Evolutionary conservation across 495 filamentous ascomycete species (phyloP).

Genomic region (Tuber indicum): DNA sequence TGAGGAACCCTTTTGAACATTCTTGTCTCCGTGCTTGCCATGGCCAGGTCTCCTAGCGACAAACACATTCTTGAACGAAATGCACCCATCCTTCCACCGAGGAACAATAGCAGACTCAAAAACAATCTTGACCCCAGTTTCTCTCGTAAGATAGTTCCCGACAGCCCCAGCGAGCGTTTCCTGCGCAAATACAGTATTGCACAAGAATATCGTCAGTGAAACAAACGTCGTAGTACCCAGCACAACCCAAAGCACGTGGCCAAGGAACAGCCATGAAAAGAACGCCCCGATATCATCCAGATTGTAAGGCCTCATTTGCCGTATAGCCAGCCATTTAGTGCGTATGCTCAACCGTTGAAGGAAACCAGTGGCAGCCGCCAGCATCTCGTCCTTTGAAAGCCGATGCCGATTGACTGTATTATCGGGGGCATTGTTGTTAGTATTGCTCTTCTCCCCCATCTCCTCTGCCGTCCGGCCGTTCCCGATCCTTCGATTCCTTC

Average conservation of each 20-base stretch:
- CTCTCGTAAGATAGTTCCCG: constrained; percentile 91
- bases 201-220: constrained; percentile 75
- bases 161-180: constrained; percentile 91
- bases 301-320: constrained; percentile 92
- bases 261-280: constrained; percentile 88
- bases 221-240: constrained; percentile 97
- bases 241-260: constrained; percentile 89
- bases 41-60: constrained; percentile 87
- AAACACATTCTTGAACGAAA: constrained; percentile 94
- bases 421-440: neutral
- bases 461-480: constrained; percentile 16
- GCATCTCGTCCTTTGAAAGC: constrained; percentile 86
- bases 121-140: constrained; percentile 88
- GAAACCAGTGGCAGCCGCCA: constrained; percentile 86
- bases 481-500: constrained; percentile 18
- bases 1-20: constrained; percentile 88
- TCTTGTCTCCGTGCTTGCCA: constrained; percentile 48
- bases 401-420: constrained; percentile 50
- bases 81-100: constrained; percentile 87
- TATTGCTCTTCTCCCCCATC: neutral
- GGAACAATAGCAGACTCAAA: constrained; percentile 98
- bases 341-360: constrained; percentile 84
- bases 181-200: constrained; percentile 96
- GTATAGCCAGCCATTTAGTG: constrained; percentile 96
- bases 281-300: constrained; percentile 91